Evolutionary conservation across 2,329 filamentous ascomycete species (phyloP).

Genomic region (Sphaerulina musiva): DNA sequence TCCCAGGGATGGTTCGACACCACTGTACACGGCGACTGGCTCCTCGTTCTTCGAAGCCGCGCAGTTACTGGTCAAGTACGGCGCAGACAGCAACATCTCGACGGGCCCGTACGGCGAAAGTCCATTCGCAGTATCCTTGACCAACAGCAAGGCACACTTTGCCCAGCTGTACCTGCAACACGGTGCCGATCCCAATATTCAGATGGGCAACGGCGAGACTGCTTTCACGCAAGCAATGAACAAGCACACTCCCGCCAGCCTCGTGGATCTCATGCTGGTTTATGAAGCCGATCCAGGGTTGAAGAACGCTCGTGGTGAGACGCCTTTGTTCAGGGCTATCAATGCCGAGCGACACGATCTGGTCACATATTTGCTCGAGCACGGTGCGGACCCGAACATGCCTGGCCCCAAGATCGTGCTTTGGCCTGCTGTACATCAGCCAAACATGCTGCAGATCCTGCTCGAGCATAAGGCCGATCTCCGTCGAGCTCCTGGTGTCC

Average conservation of each 20-base stretch:
- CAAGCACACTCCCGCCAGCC: slow-evolving; percentile 49
- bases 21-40: slow-evolving; percentile 48
- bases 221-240: slow-evolving; percentile 56
- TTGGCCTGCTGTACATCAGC: slow-evolving; percentile 59
- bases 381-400: slow-evolving; percentile 60
- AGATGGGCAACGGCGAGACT: slow-evolving; percentile 54
- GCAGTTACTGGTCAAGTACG: slow-evolving; percentile 57
- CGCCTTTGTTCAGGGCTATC: slow-evolving; percentile 58
- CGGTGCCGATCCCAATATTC: slow-evolving; percentile 50
- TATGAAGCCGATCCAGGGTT: slow-evolving; percentile 54
- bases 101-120: slow-evolving; percentile 49
- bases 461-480: slow-evolving; percentile 51
- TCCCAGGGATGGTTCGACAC: slow-evolving; percentile 51
- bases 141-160: slow-evolving; percentile 51
- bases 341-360: slow-evolving; percentile 51
- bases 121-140: slow-evolving; percentile 47
- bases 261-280: slow-evolving; percentile 55
- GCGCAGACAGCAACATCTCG: slow-evolving; percentile 52
- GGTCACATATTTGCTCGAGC: slow-evolving; percentile 49
- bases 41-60: slow-evolving; percentile 50
- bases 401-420: slow-evolving; percentile 50
- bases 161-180: slow-evolving; percentile 56
- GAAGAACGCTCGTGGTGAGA: slow-evolving; percentile 57
- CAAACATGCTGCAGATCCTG: slow-evolving; percentile 53
- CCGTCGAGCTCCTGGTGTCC: slow-evolving; percentile 56